Percentiles rank a stretch among this genome's conserved stretches.
Evolutionary conservation across 1,139 yeast species (phyloP).

Genomic region (Geotrichum carabidarum): DNA sequence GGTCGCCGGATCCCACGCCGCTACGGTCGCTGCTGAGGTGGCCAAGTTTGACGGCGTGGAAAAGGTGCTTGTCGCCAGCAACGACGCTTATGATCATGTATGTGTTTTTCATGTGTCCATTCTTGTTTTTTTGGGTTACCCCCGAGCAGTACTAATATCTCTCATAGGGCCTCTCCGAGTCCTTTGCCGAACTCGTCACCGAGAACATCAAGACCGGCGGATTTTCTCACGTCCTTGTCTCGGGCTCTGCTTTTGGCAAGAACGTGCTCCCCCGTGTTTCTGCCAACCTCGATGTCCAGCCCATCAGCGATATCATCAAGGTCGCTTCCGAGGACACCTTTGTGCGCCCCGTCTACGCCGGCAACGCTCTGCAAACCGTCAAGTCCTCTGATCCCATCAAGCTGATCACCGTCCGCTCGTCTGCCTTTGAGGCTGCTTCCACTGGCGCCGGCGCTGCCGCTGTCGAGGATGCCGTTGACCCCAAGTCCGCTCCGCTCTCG

Average conservation of each 20-base stretch:
- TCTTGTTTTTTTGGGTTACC: too few species aligned
- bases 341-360: slow-evolving; percentile 92
- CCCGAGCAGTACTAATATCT: neutral
- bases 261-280: slow-evolving; percentile 81
- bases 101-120: neutral
- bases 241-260: slow-evolving; percentile 85
- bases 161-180: slow-evolving; percentile 36
- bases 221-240: slow-evolving; percentile 67
- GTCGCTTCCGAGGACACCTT: slow-evolving; percentile 67
- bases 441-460: slow-evolving; percentile 41
- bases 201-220: slow-evolving; percentile 40
- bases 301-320: slow-evolving; percentile 72
- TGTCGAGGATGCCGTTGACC: slow-evolving; percentile 49
- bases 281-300: slow-evolving; percentile 81
- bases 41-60: slow-evolving; percentile 39
- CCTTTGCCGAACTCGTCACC: slow-evolving; percentile 40
- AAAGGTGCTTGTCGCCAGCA: slow-evolving; percentile 39
- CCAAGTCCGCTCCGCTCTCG: slow-evolving; percentile 32
- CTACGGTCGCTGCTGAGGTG: slow-evolving; percentile 34
- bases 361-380: slow-evolving; percentile 85
- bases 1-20: slow-evolving; percentile 39
- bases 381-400: slow-evolving; percentile 61
- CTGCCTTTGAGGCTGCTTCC: slow-evolving; percentile 68
- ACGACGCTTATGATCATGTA: slow-evolving; percentile 37
- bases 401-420: slow-evolving; percentile 72